Conservation (phyloP, 106 monocot genomes). For the Dendrobium officinale region DNA sequence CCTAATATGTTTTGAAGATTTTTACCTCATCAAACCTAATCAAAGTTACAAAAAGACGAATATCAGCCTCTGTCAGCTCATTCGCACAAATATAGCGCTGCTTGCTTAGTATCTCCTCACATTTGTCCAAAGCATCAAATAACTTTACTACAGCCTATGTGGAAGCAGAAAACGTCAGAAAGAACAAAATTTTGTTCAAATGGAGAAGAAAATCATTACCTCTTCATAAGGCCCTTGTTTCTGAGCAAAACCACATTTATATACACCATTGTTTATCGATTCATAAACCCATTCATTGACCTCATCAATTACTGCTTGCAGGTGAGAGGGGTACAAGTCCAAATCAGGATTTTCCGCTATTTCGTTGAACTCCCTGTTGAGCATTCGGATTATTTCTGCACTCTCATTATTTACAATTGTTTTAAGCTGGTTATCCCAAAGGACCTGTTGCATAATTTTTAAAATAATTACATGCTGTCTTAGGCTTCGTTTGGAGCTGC, state of each 20-base stretch:
- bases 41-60: conserved; percentile 78
- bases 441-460: conserved; percentile 39
- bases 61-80: conserved; percentile 72
- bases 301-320: conserved; percentile 58
- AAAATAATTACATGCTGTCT: neutral
- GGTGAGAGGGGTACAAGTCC: conserved; percentile 69
- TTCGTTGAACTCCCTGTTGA: conserved; percentile 83
- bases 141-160: conserved; percentile 67
- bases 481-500: too few relatives aligned
- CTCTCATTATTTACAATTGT: conserved; percentile 97
- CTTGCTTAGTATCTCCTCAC: conserved; percentile 75
- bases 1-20: neutral
- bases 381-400: conserved; percentile 84
- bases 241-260: conserved; percentile 89
- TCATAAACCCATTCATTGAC: conserved; percentile 91
- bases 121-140: conserved; percentile 64
- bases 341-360: conserved; percentile 67
- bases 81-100: conserved; percentile 76
- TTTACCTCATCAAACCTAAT: conserved; percentile 96
- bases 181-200: neutral
- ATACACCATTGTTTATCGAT: conserved; percentile 89
- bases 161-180: neutral
- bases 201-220: conserved; percentile 28
- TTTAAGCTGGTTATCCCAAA: conserved; percentile 94
- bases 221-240: conserved; percentile 95